Conservation (phyloP, 148 eudicot genomes). For the Mesembryanthemum crystallinum region DNA sequence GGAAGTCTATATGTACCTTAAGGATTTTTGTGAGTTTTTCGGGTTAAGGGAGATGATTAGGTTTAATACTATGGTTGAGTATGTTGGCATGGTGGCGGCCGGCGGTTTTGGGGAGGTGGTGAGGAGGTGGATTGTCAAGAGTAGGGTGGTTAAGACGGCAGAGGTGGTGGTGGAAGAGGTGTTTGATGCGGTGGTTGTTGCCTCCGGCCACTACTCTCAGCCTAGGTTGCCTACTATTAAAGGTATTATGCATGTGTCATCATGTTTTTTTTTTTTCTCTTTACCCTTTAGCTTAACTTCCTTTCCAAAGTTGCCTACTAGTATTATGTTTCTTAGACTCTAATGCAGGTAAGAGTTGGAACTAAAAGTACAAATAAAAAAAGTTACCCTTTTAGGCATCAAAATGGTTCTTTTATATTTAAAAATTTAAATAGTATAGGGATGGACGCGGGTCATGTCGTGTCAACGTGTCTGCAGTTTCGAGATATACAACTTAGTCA, state of each 20-base stretch:
- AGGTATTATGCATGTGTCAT: conserved; percentile 33
- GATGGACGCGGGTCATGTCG: too few species aligned
- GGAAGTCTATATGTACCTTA: conserved; percentile 53
- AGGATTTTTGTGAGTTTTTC: conserved; percentile 67
- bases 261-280: neutral
- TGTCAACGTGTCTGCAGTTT: too few species aligned
- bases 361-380: too few species aligned
- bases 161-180: conserved; percentile 56
- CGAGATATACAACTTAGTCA: too few species aligned
- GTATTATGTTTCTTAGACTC: conserved; percentile 15
- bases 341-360: conserved; percentile 10
- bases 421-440: too few species aligned
- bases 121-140: conserved; percentile 61
- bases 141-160: conserved; percentile 35
- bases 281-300: neutral
- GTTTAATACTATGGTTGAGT: conserved; percentile 67
- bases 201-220: conserved; percentile 75
- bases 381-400: too few species aligned
- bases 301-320: neutral
- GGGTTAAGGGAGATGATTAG: conserved; percentile 63
- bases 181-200: conserved; percentile 79
- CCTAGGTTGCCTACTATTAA: conserved; percentile 68
- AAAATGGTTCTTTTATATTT: too few species aligned
- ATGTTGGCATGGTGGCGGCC: conserved; percentile 45
- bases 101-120: conserved; percentile 34